These are phyloP conservation scores for Didymosphaeria variabile DNA, from an alignment of 2,329 filamentous ascomycete genomes.

Conservation along the genomic window DNA sequence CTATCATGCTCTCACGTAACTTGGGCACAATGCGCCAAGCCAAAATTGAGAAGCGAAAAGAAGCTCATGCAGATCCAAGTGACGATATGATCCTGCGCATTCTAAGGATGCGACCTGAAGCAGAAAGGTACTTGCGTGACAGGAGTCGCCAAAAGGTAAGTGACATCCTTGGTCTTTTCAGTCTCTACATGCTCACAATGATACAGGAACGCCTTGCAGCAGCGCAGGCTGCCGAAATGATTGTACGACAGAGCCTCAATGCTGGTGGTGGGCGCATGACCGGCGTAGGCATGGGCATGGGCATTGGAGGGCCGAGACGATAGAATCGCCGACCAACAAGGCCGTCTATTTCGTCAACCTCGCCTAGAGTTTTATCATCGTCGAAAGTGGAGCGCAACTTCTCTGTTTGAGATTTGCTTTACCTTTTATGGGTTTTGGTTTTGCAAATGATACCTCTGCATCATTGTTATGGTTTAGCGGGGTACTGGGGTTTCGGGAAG, in stretches of 20 bases:
- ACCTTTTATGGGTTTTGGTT: neutral
- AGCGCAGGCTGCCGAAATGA: slow-evolving; percentile 88
- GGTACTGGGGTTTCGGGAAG: slow-evolving; percentile 6
- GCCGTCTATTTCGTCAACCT: slow-evolving; percentile 11
- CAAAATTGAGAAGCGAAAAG: slow-evolving; percentile 94
- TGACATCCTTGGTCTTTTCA: neutral
- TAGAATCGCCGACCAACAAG: slow-evolving; percentile 19
- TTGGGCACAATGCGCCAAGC: slow-evolving; percentile 94
- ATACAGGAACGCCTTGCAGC: slow-evolving; percentile 81
- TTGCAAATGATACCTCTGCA: slow-evolving; percentile 16
- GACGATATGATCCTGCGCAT: slow-evolving; percentile 99
- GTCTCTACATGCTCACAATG: neutral
- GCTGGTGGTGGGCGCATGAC: slow-evolving; percentile 64
- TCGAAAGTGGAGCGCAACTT: neutral
- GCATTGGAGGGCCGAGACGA: slow-evolving; percentile 16
- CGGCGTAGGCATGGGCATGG: slow-evolving; percentile 25
- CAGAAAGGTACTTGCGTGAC: slow-evolving; percentile 85
- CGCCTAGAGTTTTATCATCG: neutral
- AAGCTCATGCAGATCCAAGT: slow-evolving; percentile 94
- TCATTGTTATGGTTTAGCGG: slow-evolving; percentile 13
- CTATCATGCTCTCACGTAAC: slow-evolving; percentile 92
- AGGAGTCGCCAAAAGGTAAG: slow-evolving; percentile 81
- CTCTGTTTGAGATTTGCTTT: neutral
- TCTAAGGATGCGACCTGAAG: slow-evolving; percentile 92
- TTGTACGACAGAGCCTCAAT: slow-evolving; percentile 89